A percentile compares a stretch with the other conserved stretches of the same genome.
These are phyloP conservation scores for Vitis amurensis DNA, from an alignment of 164 flowering plant species.

Conservation along the genomic window DNA sequence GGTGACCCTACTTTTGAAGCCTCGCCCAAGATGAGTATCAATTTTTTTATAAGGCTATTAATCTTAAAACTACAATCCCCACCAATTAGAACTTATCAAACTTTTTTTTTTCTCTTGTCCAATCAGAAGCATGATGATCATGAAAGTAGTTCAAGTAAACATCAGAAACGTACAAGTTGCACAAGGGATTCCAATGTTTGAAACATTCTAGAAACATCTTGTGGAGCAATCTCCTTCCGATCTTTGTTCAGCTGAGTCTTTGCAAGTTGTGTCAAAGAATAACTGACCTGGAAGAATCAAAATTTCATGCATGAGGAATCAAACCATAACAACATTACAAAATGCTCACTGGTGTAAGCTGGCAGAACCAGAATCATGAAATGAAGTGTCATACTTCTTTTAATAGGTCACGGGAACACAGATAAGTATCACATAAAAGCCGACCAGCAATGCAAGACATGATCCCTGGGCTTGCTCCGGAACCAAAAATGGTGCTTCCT, in stretches of 20 bases:
- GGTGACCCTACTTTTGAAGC: too few species aligned
- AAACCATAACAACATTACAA: background rate
- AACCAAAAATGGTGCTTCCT: slow-evolving; percentile 73
- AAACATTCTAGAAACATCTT: slow-evolving; percentile 76
- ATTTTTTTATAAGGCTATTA: too few species aligned
- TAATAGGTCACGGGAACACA: slow-evolving; percentile 87
- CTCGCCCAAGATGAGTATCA: too few species aligned
- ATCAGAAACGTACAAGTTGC: slow-evolving; percentile 72
- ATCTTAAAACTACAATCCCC: background rate
- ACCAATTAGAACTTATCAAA: background rate
- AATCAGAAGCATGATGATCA: background rate
- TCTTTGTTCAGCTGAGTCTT: slow-evolving; percentile 88
- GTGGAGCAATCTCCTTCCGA: slow-evolving; percentile 85
- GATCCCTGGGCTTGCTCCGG: slow-evolving; percentile 96
- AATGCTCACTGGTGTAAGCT: background rate
- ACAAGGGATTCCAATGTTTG: slow-evolving; percentile 67
- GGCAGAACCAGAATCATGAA: background rate
- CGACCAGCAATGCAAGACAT: slow-evolving; percentile 97
- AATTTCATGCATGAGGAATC: slow-evolving; percentile 1
- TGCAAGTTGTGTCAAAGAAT: slow-evolving; percentile 90
- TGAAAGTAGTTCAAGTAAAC: background rate
- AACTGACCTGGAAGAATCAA: slow-evolving; percentile 74
- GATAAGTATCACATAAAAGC: slow-evolving; percentile 90
- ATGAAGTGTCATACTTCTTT: slow-evolving; percentile 67
- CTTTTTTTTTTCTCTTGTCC: background rate